Evolutionary conservation across 306 rosid species (phyloP), one percentile per base, ranked within the genome.

Genomic region (Cajanus cajan): DNA sequence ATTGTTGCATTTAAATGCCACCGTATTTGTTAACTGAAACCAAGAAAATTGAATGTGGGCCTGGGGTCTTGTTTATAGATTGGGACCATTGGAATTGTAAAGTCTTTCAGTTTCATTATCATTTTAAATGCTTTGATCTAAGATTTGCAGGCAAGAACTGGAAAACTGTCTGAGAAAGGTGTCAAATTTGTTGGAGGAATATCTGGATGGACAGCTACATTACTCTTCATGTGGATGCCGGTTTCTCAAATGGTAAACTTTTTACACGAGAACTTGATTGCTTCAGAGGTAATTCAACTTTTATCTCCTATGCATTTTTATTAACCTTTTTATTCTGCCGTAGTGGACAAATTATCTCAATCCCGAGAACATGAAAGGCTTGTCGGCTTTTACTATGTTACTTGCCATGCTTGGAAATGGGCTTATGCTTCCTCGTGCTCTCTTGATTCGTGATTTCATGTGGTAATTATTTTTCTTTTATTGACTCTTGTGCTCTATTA

Each of bases 181-280:
- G 84, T 76, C 76, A 84, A 88, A 85, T 87, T 95, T 85, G 98
- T 95, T 69, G 97, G 98, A 77, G 91, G 89, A 65, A 83, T 95
- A 79, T 95, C 98, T 51, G 98, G 97, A 73, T 95, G 98, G 98
- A 92, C 96, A 7, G 98, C 98, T 67, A 95, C 98, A 2, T 82
- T 95, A 55, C 98, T 95, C 79, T 95, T 95, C 86, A 95, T 95
- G 98, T 95, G 98, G 98, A 95, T 92, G 97, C 98, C 98, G 0
- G 89, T 95, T 79, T 88, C 98, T 6, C 98, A 92, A 87, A 66
- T 95, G 98, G 98, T 92, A 89, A 78, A 52, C 44, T 22, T 24
- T 48, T 25, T 50, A n/a, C 50, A 10, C 36, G 45, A 74, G 66
- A 8, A 62, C 69, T 74, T 43, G 63, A 19, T 83, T 44, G 41